Evolutionary conservation across 1,139 yeast genomes (phyloP), one percentile per base, ranked within the genome.

Genomic region (Lodderomyces orthopsilosis): DNA sequence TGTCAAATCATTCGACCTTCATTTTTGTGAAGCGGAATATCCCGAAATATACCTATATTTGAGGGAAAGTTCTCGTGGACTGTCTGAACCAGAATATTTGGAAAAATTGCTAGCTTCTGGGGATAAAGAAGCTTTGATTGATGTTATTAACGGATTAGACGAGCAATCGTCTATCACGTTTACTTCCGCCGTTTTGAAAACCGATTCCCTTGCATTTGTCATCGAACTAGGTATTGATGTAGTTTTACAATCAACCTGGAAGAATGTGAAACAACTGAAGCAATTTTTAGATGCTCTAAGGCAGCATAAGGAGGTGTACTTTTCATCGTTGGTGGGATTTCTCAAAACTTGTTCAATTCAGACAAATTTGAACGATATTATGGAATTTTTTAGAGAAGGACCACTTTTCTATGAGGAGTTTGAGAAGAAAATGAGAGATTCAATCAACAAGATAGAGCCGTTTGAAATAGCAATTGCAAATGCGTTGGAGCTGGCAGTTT

Each of bases 401-500:
- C 47, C 49, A 6, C 30, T 50, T 15, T 52, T 61, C 3, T 42
- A 49, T 13, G 44, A 48, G 6, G 39, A 43, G 5, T 42, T 61
- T 19, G 48, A 51, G 2, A 35, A 41, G 1, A 41, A 47, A 5
- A 41, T 59, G 10, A 39, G 26, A 2, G 13, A 23, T 0, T 53
- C 59, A 12, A 38, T 63, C 4, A 35, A 45, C 17, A 19, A 42
- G 37, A 28, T 55, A 38, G 40, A 52, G 19, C 43, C 38, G 3
- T 48, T 47, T 30, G 43, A 56, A 10, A 50, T 78, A 22, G 57
- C 82, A 0, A 56, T 78, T 22, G 72, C 79, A 0, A 77, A 76
- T 49, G 69, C 79, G 1, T 53, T 79, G 39, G 72, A 64, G 14
- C 63, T 65, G 21, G 71, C 68, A 41, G 58, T 71, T 1, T 69